Percentiles rank a stretch among this genome's conserved stretches.
Evolutionary conservation across 2,329 filamentous ascomycete genomes (phyloP).

Genomic region (Sporothrix pallida): DNA sequence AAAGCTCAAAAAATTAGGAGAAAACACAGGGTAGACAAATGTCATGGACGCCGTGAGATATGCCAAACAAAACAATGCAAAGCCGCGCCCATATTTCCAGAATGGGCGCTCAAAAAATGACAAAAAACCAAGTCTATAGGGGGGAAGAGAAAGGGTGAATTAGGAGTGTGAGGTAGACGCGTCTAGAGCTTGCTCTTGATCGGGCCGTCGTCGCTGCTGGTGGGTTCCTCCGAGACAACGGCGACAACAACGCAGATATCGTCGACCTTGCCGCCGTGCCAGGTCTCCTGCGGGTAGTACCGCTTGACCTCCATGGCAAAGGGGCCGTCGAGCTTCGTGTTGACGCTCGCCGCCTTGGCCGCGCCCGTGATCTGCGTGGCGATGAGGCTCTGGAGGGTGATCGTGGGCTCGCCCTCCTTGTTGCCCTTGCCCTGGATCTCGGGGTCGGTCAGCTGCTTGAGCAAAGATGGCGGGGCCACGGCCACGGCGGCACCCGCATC

Average conservation of each 20-base stretch:
- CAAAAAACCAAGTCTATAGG: slow-evolving; percentile 6
- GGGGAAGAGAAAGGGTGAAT: too few relatives aligned
- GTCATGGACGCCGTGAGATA: slow-evolving; percentile 18
- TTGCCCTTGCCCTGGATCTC: slow-evolving; percentile 41
- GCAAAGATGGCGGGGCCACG: slow-evolving; percentile 43
- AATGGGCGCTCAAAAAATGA: neutral
- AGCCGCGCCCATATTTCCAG: neutral
- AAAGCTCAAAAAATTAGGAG: neutral
- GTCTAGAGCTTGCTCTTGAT: slow-evolving; percentile 41
- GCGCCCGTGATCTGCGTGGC: slow-evolving; percentile 80
- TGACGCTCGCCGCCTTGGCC: slow-evolving; percentile 83
- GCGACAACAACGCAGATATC: slow-evolving; percentile 89
- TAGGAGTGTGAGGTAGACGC: too few relatives aligned
- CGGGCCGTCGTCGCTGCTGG: slow-evolving; percentile 38
- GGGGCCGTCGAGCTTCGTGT: slow-evolving; percentile 82
- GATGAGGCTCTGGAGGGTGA: slow-evolving; percentile 75
- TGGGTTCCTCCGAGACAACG: slow-evolving; percentile 70
- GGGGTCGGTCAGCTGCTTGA: slow-evolving; percentile 49
- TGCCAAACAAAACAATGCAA: neutral
- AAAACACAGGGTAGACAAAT: slow-evolving; percentile 14
- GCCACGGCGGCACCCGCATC: slow-evolving; percentile 67
- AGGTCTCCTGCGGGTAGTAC: slow-evolving; percentile 83
- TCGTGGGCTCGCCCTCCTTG: slow-evolving; percentile 39
- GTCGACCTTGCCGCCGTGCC: slow-evolving; percentile 91
- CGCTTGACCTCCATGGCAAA: slow-evolving; percentile 95